These are phyloP conservation scores for Trichoderma erinaceum DNA, from an alignment of 495 filamentous ascomycete species.

Conservation along the genomic window DNA sequence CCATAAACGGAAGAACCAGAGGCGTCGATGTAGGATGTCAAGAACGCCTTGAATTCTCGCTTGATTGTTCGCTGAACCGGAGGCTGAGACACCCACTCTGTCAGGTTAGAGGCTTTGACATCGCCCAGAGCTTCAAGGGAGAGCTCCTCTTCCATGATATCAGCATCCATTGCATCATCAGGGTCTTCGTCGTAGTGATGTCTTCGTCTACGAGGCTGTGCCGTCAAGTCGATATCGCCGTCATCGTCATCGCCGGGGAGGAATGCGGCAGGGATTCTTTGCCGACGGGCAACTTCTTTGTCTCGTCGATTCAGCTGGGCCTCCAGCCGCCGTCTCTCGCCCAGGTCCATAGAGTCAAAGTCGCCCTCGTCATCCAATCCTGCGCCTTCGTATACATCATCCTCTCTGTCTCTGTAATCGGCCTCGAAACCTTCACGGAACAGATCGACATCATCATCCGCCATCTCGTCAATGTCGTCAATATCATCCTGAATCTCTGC, in stretches of 20 bases:
- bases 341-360: slow-evolving; percentile 68
- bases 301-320: slow-evolving; percentile 78
- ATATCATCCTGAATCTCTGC: slow-evolving; percentile 71
- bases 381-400: slow-evolving; percentile 41
- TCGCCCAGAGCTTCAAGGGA: slow-evolving; percentile 87
- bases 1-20: slow-evolving; percentile 88
- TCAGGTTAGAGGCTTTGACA: slow-evolving; percentile 85
- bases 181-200: slow-evolving; percentile 89
- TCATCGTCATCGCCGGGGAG: slow-evolving; percentile 87
- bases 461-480: slow-evolving; percentile 92
- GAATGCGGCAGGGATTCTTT: slow-evolving; percentile 76
- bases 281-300: slow-evolving; percentile 65
- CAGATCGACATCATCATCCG: slow-evolving; percentile 93
- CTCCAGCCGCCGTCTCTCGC: slow-evolving; percentile 81
- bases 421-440: slow-evolving; percentile 85
- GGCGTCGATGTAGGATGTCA: slow-evolving; percentile 91
- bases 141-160: slow-evolving; percentile 91
- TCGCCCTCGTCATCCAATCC: slow-evolving; percentile 50
- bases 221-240: slow-evolving; percentile 70
- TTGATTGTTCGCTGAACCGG: slow-evolving; percentile 90
- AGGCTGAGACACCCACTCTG: slow-evolving; percentile 89
- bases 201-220: slow-evolving; percentile 70
- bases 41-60: slow-evolving; percentile 92
- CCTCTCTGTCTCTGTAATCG: slow-evolving; percentile 64
- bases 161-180: slow-evolving; percentile 83